A percentile compares a stretch with the other conserved stretches of the same genome.
Evolutionary conservation across 805 yeast species (phyloP).

Genomic region (Wickerhamiella dianesei): DNA sequence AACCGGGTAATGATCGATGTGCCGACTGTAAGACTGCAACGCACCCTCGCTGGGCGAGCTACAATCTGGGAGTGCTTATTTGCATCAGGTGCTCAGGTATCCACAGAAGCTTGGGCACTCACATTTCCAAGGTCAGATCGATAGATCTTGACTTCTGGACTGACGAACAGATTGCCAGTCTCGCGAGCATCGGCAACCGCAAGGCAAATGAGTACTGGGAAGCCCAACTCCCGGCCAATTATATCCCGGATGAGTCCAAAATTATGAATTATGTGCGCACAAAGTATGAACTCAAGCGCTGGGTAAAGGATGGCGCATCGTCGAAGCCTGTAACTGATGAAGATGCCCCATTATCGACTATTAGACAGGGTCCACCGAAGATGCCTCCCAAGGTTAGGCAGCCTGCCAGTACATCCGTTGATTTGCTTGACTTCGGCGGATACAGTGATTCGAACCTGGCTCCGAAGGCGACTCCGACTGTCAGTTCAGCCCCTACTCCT

Average conservation of each 20-base stretch:
- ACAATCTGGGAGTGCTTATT: constrained; percentile 86
- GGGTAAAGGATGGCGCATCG: constrained; percentile 41
- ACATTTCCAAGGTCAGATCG: constrained; percentile 81
- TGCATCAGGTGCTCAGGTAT: constrained; percentile 91
- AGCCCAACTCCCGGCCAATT: constrained; percentile 49
- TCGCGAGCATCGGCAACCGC: constrained; percentile 80
- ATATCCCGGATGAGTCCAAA: constrained; percentile 71
- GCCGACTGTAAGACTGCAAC: constrained; percentile 83
- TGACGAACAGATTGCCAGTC: constrained; percentile 70
- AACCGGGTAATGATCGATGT: constrained; percentile 63
- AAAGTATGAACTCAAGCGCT: constrained; percentile 80
- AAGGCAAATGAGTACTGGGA: constrained; percentile 79
- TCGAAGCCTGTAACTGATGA: constrained; percentile 10
- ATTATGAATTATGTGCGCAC: constrained; percentile 83
- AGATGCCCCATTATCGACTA: constrained; percentile 15
- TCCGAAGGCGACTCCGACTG: constrained; percentile 5
- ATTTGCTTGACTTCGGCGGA: constrained; percentile 12
- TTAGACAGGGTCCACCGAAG: constrained; percentile 6
- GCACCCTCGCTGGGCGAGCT: constrained; percentile 96
- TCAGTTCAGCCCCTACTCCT: not conserved
- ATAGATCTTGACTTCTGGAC: constrained; percentile 96
- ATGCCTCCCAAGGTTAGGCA: constrained; percentile 5
- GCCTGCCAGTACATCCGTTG: constrained; percentile 4
- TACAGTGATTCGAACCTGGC: constrained; percentile 1
- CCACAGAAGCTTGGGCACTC: constrained; percentile 91